Conservation (phyloP, 2,329 filamentous ascomycete species). For the Penicillium sp. region DNA sequence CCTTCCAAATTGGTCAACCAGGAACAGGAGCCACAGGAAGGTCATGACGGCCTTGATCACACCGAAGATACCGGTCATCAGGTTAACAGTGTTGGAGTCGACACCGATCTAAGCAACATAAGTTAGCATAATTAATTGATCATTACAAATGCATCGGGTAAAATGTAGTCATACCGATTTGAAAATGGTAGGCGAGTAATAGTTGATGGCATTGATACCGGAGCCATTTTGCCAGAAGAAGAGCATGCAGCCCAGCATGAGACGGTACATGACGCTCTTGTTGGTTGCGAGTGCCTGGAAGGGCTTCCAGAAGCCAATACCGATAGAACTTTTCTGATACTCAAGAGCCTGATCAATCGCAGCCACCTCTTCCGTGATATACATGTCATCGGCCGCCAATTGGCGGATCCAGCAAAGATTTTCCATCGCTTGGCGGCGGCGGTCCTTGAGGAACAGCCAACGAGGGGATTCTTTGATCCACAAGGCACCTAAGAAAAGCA, state of each 20-base stretch:
- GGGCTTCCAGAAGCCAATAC: conserved; percentile 71
- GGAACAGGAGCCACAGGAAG: conserved; percentile 64
- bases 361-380: conserved; percentile 70
- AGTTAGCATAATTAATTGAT: conserved; percentile 3
- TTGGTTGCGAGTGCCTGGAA: conserved; percentile 56
- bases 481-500: conserved; percentile 52
- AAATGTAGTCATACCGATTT: conserved; percentile 19
- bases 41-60: conserved; percentile 69
- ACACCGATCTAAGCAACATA: conserved; percentile 51
- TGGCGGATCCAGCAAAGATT: conserved; percentile 50
- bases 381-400: conserved; percentile 46
- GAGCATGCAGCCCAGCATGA: conserved; percentile 69
- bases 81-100: conserved; percentile 52
- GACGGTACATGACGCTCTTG: conserved; percentile 63
- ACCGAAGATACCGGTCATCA: conserved; percentile 73
- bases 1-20: conserved; percentile 63
- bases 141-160: neutral
- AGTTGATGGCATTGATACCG: conserved; percentile 80
- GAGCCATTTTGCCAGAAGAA: conserved; percentile 77
- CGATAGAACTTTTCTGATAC: conserved; percentile 59
- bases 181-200: conserved; percentile 69
- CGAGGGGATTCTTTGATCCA: conserved; percentile 63
- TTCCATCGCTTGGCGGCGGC: conserved; percentile 62
- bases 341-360: conserved; percentile 69
- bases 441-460: conserved; percentile 65